Evolutionary conservation across 2,329 filamentous ascomycete species (phyloP).

Genomic region (Cladobotryum protrusum): DNA sequence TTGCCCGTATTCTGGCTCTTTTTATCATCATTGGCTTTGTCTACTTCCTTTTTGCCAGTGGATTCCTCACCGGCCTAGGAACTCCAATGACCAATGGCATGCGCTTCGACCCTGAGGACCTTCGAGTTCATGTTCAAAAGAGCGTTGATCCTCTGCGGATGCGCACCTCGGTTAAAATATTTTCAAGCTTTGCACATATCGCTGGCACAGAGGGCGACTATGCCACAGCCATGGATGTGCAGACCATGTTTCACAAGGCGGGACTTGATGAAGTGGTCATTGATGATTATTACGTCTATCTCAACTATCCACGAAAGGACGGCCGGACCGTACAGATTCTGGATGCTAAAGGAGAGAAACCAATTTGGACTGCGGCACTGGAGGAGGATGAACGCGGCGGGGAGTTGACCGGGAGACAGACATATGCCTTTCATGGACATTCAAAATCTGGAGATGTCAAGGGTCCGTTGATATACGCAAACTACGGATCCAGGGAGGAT

Average conservation of each 20-base stretch:
- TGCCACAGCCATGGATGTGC: slow-evolving; percentile 76
- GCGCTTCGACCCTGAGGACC: slow-evolving; percentile 72
- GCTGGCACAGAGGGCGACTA: slow-evolving; percentile 93
- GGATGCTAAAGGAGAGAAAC: slow-evolving; percentile 53
- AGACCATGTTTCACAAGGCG: slow-evolving; percentile 66
- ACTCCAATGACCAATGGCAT: slow-evolving; percentile 56
- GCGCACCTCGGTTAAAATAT: slow-evolving; percentile 66
- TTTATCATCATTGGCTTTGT: slow-evolving; percentile 69
- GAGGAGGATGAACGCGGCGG: slow-evolving; percentile 69
- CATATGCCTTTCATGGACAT: slow-evolving; percentile 78
- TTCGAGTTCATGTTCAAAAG: slow-evolving; percentile 68
- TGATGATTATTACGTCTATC: slow-evolving; percentile 79
- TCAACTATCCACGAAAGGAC: slow-evolving; percentile 78
- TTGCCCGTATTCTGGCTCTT: slow-evolving; percentile 69
- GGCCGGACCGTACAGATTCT: slow-evolving; percentile 79
- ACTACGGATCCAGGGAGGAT: slow-evolving; percentile 82
- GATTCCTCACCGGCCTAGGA: slow-evolving; percentile 65
- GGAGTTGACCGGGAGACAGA: slow-evolving; percentile 60
- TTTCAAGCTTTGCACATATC: slow-evolving; percentile 81
- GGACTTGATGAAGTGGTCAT: slow-evolving; percentile 69
- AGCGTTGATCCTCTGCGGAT: slow-evolving; percentile 65
- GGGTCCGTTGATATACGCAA: slow-evolving; percentile 84
- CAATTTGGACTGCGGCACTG: slow-evolving; percentile 71
- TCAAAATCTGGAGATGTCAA: slow-evolving; percentile 81
- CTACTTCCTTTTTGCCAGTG: slow-evolving; percentile 80